These are phyloP conservation scores for Pleoardoris graminearum DNA, from an alignment of 2,329 filamentous ascomycete genomes.

Conservation along the genomic window DNA sequence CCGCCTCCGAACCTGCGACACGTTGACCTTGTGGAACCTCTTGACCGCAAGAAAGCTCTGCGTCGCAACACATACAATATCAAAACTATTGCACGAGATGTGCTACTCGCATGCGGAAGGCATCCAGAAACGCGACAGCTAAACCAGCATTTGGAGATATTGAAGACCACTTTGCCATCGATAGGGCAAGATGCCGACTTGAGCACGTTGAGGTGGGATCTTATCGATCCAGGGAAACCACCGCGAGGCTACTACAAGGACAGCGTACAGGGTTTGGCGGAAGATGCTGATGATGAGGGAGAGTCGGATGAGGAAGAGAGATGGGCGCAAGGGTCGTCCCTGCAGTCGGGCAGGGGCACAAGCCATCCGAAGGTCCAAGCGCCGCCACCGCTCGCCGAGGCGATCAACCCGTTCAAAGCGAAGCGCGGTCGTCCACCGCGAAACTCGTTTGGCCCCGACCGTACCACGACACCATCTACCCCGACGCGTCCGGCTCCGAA, in stretches of 20 bases:
- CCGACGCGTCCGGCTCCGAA: constrained; percentile 18
- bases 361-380: constrained; percentile 30
- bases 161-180: constrained; percentile 49
- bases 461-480: constrained; percentile 20
- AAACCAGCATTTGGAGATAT: constrained; percentile 61
- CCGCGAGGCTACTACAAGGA: constrained; percentile 40
- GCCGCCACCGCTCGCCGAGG: constrained; percentile 15
- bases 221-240: constrained; percentile 61
- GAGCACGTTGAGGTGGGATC: constrained; percentile 63
- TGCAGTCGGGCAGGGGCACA: constrained; percentile 25
- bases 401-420: constrained; percentile 39
- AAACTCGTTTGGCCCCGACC: constrained; percentile 29
- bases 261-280: constrained; percentile 26
- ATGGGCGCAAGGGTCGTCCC: constrained; percentile 18
- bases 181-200: constrained; percentile 57
- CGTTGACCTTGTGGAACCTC: constrained; percentile 46
- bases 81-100: constrained; percentile 64
- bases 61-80: constrained; percentile 61
- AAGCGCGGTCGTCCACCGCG: constrained; percentile 42
- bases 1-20: constrained; percentile 21
- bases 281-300: constrained; percentile 42
- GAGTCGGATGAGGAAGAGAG: constrained; percentile 39
- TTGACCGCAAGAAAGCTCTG: constrained; percentile 53
- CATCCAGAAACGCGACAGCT: constrained; percentile 63
- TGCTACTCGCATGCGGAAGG: constrained; percentile 63